Evolutionary conservation across 257 asterid genomes (phyloP).

Genomic region (Lavandula angustifolia): DNA sequence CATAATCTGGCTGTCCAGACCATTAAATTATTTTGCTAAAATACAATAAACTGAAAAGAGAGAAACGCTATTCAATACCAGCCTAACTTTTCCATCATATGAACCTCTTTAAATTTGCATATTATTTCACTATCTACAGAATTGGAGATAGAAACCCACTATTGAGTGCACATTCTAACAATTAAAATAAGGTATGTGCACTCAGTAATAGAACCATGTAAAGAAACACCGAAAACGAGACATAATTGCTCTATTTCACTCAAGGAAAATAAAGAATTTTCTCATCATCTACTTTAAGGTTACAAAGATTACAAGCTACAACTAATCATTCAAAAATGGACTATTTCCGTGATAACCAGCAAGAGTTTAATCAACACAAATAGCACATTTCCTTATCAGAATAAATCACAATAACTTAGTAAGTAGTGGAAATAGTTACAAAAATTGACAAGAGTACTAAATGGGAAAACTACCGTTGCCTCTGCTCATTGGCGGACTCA

Average conservation of each 20-base stretch:
- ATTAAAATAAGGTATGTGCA: neutral
- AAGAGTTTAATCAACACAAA: neutral
- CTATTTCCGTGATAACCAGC: neutral
- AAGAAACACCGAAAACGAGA: neutral
- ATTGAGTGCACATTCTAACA: neutral
- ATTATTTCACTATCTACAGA: neutral
- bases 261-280: neutral
- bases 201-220: conserved; percentile 3
- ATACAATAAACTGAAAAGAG: neutral
- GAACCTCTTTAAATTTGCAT: neutral
- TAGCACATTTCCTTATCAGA: neutral
- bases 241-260: neutral
- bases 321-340: neutral
- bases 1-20: neutral
- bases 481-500: conserved; percentile 91
- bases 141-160: neutral
- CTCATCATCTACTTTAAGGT: conserved; percentile 14
- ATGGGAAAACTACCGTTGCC: conserved; percentile 63
- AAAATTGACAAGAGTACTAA: neutral
- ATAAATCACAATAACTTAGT: neutral
- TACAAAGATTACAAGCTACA: conserved; percentile 1
- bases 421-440: conserved; percentile 4
- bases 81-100: neutral
- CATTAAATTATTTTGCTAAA: conserved; percentile 6
- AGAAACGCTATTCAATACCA: neutral